Evolutionary conservation across 2,329 filamentous ascomycete genomes (phyloP).

Genomic region (Trichoderma sp.): DNA sequence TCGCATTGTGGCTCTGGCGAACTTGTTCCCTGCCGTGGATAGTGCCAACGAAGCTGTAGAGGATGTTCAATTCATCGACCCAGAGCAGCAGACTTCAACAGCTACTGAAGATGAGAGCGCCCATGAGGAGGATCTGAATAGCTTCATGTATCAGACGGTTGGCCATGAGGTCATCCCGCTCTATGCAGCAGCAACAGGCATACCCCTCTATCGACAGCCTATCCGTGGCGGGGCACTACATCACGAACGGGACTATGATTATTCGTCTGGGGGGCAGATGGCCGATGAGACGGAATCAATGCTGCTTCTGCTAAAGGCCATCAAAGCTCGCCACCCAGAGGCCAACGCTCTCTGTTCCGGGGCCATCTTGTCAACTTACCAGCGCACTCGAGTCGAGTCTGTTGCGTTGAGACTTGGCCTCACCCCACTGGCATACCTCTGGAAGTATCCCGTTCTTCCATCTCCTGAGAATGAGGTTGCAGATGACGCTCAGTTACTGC

Average conservation of each 20-base stretch:
- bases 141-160: conserved; percentile 99
- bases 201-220: conserved; percentile 79
- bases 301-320: conserved; percentile 66
- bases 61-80: conserved; percentile 24
- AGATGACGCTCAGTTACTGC: conserved; percentile 60
- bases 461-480: conserved; percentile 34
- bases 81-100: conserved; percentile 18
- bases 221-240: conserved; percentile 73
- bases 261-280: conserved; percentile 29
- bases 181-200: conserved; percentile 72
- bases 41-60: background rate
- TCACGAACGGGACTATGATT: conserved; percentile 67
- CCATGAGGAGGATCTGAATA: conserved; percentile 66
- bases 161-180: conserved; percentile 84
- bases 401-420: conserved; percentile 83
- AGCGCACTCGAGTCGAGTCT: conserved; percentile 92
- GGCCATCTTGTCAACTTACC: conserved; percentile 92
- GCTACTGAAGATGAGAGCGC: background rate
- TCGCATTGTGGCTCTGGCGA: conserved; percentile 80
- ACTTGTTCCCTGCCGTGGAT: conserved; percentile 63
- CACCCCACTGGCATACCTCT: conserved; percentile 79
- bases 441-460: conserved; percentile 82
- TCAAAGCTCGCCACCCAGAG: conserved; percentile 69
- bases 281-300: conserved; percentile 87
- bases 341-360: conserved; percentile 87